These are phyloP conservation scores for Primulina eburnea DNA, from an alignment of 257 asterid genomes.

Conservation along the genomic window DNA sequence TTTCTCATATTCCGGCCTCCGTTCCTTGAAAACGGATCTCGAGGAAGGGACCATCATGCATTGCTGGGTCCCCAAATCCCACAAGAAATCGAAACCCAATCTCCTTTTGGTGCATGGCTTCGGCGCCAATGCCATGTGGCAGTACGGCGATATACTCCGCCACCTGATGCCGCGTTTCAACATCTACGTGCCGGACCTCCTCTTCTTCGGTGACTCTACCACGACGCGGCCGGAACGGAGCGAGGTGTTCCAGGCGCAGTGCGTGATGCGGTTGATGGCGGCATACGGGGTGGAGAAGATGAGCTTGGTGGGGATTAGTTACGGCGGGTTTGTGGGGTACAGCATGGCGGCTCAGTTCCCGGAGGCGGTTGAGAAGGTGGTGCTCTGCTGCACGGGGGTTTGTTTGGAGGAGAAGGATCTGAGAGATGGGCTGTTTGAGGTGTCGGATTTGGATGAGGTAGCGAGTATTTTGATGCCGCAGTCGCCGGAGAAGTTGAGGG, in stretches of 20 bases:
- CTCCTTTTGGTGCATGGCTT: constrained; percentile 79
- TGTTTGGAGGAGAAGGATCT: constrained; percentile 81
- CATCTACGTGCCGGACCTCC: constrained; percentile 86
- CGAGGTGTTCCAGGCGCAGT: constrained; percentile 78
- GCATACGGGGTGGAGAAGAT: constrained; percentile 44
- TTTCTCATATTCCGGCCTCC: constrained; percentile 77
- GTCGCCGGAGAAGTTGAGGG: constrained; percentile 73
- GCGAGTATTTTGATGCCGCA: constrained; percentile 79
- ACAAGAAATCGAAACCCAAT: constrained; percentile 50
- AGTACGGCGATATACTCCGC: constrained; percentile 79
- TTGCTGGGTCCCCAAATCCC: constrained; percentile 78
- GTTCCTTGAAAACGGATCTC: constrained; percentile 53
- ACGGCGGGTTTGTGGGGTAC: constrained; percentile 86
- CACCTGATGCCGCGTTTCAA: constrained; percentile 77
- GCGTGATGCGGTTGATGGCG: constrained; percentile 70
- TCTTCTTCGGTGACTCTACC: constrained; percentile 77
- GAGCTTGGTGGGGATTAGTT: constrained; percentile 81
- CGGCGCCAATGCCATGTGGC: constrained; percentile 99
- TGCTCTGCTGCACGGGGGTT: constrained; percentile 80
- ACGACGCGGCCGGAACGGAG: constrained; percentile 64
- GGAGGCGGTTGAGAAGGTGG: constrained; percentile 64
- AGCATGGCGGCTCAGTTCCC: constrained; percentile 83
- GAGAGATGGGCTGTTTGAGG: constrained; percentile 63
- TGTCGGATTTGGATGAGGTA: constrained; percentile 71
- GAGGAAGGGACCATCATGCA: constrained; percentile 75